Evolutionary conservation across 352 stramenopile genomes (phyloP).

Genomic region (Phytophthora fragariaefolia): DNA sequence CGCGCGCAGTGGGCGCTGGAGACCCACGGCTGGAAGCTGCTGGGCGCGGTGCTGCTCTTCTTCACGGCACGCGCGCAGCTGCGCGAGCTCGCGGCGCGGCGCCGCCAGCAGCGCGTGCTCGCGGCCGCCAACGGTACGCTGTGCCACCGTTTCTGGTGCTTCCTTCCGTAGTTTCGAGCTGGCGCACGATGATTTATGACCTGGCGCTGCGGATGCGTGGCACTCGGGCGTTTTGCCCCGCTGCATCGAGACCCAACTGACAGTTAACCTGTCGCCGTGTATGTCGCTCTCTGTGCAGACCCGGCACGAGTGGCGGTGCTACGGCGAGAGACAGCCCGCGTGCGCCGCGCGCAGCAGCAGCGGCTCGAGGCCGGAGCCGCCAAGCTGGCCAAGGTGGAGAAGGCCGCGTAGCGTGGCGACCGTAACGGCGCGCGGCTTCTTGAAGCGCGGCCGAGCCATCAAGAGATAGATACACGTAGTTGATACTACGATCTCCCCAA

Average conservation of each 20-base stretch:
- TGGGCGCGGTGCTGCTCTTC: conserved; percentile 38
- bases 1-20: conserved; percentile 42
- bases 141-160: conserved; percentile 1
- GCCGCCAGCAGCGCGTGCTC: conserved; percentile 45
- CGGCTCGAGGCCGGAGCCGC: conserved; percentile 34
- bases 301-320: conserved; percentile 61
- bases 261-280: neutral
- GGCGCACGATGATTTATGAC: neutral
- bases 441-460: conserved; percentile 4
- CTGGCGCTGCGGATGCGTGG: conserved; percentile 2
- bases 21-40: conserved; percentile 61
- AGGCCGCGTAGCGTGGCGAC: conserved; percentile 35
- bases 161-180: conserved; percentile 13
- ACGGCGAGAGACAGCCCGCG: conserved; percentile 57
- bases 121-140: conserved; percentile 60
- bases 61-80: conserved; percentile 39
- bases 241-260: too few relatives aligned
- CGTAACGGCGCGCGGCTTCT: conserved; percentile 13
- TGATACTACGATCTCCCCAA: too few relatives aligned
- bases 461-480: too few relatives aligned
- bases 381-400: conserved; percentile 35
- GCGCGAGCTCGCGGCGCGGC: conserved; percentile 31
- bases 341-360: conserved; percentile 64
- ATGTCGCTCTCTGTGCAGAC: conserved; percentile 36
- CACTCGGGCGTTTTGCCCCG: conserved; percentile 13